Conservation (phyloP, 179 eudicot genomes). For the Vitellaria paradoxa region DNA sequence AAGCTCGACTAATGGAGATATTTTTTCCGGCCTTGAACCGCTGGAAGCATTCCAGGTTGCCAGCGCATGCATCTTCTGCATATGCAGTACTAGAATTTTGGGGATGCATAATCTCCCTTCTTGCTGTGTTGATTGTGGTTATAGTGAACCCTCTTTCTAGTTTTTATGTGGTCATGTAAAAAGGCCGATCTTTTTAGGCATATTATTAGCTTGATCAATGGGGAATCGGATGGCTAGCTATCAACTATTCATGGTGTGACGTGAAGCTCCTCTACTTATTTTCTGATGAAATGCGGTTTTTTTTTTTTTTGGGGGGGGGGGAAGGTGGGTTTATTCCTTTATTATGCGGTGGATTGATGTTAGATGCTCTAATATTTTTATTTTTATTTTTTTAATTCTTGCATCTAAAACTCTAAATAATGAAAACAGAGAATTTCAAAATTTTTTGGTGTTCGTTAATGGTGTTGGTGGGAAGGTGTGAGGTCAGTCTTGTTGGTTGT, state of each 20-base stretch:
- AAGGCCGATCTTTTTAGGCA: background rate
- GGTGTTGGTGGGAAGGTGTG: background rate
- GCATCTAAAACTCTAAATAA: background rate
- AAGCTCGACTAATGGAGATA: slow-evolving; percentile 59
- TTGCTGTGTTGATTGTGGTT: background rate
- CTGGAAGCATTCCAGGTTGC: slow-evolving; percentile 17
- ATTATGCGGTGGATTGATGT: background rate
- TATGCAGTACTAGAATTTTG: background rate
- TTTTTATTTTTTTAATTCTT: background rate
- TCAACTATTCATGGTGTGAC: background rate
- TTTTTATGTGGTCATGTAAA: background rate
- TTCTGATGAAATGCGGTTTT: background rate
- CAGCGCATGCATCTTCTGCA: background rate
- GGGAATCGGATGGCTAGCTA: background rate
- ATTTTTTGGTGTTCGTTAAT: background rate
- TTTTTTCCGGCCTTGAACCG: background rate
- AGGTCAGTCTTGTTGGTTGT: background rate
- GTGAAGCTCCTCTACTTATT: slow-evolving; percentile 3
- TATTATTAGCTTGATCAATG: background rate
- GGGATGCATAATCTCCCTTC: background rate
- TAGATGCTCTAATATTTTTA: background rate
- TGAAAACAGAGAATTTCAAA: background rate
- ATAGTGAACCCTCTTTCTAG: background rate
- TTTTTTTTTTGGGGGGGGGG: no score
- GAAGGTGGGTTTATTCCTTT: background rate